Evolutionary conservation across 73 alveolate species (phyloP).

Genomic region (Uronychia setigera): DNA sequence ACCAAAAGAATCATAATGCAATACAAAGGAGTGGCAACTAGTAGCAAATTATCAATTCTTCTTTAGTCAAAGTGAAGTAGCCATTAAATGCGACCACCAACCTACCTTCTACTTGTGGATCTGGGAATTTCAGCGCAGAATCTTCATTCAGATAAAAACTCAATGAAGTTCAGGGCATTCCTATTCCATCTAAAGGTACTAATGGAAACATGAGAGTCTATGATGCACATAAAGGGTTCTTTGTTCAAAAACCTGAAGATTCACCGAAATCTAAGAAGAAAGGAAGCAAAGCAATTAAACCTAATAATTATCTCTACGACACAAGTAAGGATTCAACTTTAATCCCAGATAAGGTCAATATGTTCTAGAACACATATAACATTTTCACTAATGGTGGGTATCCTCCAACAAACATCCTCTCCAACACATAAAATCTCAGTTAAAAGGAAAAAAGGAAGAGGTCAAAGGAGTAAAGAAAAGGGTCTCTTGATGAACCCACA

Average conservation of each 20-base stretch:
- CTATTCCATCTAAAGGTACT: too few relatives aligned
- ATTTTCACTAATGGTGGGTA: neutral
- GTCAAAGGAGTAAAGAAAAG: neutral
- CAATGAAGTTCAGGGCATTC: neutral
- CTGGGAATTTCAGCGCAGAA: neutral
- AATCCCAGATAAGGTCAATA: neutral
- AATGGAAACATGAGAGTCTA: neutral
- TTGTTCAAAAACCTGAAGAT: neutral
- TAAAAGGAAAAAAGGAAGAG: neutral
- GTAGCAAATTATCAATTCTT: too few relatives aligned
- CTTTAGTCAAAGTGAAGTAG: neutral
- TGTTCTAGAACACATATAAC: neutral
- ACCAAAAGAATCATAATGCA: neutral
- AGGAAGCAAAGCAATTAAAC: neutral
- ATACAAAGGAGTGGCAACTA: neutral
- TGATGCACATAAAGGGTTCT: neutral
- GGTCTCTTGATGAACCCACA: neutral
- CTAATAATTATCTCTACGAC: neutral
- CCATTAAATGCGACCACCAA: neutral
- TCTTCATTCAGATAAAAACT: neutral
- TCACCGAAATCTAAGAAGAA: neutral
- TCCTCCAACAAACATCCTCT: neutral
- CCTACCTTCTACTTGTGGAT: neutral
- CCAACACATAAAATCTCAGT: neutral
- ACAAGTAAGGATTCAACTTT: neutral